Evolutionary conservation across 2,329 filamentous ascomycete species (phyloP).

Genomic region (Aspergillus sp.): DNA sequence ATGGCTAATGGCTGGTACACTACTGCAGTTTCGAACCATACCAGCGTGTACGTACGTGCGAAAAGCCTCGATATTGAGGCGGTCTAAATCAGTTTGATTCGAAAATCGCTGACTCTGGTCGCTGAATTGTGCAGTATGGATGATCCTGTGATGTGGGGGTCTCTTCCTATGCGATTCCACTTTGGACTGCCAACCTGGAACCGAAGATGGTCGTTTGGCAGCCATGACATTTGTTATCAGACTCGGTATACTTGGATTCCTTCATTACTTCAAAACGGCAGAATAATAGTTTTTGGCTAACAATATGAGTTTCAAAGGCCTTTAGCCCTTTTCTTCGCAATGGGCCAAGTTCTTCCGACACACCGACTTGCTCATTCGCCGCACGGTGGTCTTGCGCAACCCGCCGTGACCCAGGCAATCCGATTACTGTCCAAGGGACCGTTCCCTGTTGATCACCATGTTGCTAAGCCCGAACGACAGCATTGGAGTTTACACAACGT

Average conservation of each 20-base stretch:
- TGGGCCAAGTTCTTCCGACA: conserved; percentile 86
- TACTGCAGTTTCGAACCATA: conserved; percentile 74
- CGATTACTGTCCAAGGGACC: conserved; percentile 70
- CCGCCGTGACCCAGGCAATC: conserved; percentile 80
- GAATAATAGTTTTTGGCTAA: conserved; percentile 1
- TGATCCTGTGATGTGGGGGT: conserved; percentile 91
- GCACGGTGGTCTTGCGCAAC: conserved; percentile 82
- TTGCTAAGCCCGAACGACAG: conserved; percentile 28
- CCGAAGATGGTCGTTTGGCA: conserved; percentile 82
- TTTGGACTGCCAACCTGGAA: conserved; percentile 62
- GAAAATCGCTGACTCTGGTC: conserved; percentile 23
- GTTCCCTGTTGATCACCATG: conserved; percentile 47
- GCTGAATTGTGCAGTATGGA: conserved; percentile 62
- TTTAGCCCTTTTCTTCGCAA: conserved; percentile 73
- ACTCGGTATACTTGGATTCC: conserved; percentile 57
- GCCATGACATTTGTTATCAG: conserved; percentile 92
- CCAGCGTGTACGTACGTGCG: conserved; percentile 69
- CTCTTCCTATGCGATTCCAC: conserved; percentile 69
- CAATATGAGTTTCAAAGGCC: conserved; percentile 44
- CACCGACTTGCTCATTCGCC: conserved; percentile 75
- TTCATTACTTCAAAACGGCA: neutral
- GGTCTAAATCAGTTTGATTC: conserved; percentile 9
- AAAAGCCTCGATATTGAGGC: conserved; percentile 11
- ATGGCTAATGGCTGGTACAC: conserved; percentile 3
- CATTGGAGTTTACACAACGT: conserved; percentile 36